These are phyloP conservation scores for Termitomyces sp. DNA, from an alignment of 768 basidiomycete genomes.

Conservation along the genomic window DNA sequence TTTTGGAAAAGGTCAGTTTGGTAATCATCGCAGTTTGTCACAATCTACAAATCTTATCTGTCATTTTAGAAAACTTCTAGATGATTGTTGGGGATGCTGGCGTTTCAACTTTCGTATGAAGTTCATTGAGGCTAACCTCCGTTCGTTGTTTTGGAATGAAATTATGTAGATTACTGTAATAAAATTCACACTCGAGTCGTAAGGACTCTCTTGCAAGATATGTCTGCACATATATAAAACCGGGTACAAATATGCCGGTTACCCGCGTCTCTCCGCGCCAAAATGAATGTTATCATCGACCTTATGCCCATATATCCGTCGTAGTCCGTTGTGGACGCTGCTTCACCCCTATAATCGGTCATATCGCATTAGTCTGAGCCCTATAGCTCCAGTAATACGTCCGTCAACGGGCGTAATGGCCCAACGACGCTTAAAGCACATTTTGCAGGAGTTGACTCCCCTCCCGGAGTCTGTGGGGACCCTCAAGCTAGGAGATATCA, in stretches of 20 bases:
- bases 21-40: background rate
- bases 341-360: background rate
- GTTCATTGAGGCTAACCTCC: conserved; percentile 9
- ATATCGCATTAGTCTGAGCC: background rate
- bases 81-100: background rate
- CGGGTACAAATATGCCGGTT: conserved; percentile 11
- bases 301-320: conserved; percentile 11
- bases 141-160: background rate
- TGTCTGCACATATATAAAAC: background rate
- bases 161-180: background rate
- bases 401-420: conserved; percentile 25
- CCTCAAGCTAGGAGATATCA: conserved; percentile 54
- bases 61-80: conserved; percentile 33
- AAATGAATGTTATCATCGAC: conserved; percentile 18
- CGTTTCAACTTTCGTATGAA: background rate
- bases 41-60: background rate
- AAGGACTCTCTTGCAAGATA: no score
- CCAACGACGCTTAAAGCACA: conserved; percentile 45
- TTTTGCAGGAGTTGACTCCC: conserved; percentile 43
- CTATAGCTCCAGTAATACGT: background rate
- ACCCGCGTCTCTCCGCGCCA: background rate
- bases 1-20: conserved; percentile 74
- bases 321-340: background rate
- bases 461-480: conserved; percentile 45
- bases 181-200: background rate